These are phyloP conservation scores for Nitzschia inconspicua DNA, from an alignment of 108 stramenopile species.

Conservation along the genomic window DNA sequence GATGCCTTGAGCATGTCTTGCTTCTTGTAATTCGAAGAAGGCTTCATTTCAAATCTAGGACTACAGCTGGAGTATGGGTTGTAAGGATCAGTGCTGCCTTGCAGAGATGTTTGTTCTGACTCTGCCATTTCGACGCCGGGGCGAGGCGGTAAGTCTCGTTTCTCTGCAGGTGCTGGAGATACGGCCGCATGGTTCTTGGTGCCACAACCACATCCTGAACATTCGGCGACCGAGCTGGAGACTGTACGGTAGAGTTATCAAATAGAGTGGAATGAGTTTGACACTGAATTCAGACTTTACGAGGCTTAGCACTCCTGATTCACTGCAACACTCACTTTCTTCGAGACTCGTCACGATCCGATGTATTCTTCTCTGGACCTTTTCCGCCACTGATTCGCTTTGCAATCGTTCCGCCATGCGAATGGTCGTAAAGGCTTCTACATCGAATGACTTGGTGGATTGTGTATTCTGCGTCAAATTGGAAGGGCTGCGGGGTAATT, in stretches of 20 bases:
- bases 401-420: slow-evolving; percentile 29
- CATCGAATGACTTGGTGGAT: slow-evolving; percentile 23
- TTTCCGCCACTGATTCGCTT: slow-evolving; percentile 28
- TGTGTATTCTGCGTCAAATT: slow-evolving; percentile 9
- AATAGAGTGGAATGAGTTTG: background rate
- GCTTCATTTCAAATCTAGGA: background rate
- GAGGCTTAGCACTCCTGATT: background rate
- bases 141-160: too few species aligned
- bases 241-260: background rate
- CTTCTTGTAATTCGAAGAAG: background rate
- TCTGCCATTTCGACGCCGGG: too few species aligned
- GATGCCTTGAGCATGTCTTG: slow-evolving; percentile 10
- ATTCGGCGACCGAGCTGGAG: background rate
- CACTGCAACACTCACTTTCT: slow-evolving; percentile 17
- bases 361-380: slow-evolving; percentile 20
- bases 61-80: too few species aligned
- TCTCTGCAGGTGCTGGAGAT: too few species aligned
- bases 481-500: too few species aligned
- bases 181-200: background rate
- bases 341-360: slow-evolving; percentile 30
- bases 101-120: too few species aligned
- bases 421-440: slow-evolving; percentile 25
- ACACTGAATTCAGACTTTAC: background rate
- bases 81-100: too few species aligned
- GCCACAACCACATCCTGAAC: background rate